phyloP scores from a whole-genome alignment of 2,329 filamentous ascomycete genomes.

The Penicillium decumbens region DNA sequence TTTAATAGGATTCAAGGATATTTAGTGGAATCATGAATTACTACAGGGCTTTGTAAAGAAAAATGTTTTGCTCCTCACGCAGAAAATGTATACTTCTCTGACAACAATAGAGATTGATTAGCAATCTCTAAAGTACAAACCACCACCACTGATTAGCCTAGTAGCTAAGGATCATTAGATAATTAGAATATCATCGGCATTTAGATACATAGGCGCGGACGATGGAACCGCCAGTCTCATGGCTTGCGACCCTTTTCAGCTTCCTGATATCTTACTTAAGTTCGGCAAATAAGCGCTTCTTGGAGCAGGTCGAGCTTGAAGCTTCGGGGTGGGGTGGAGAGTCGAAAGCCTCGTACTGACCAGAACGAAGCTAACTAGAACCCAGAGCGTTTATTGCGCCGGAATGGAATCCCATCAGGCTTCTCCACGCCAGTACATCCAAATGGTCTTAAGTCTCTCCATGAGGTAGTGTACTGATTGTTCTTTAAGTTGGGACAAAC shows the following conservation, averaged over 20 bases:
- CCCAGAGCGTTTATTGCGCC: slow-evolving; percentile 17
- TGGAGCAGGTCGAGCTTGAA: neutral
- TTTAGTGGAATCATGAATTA: too few relatives aligned
- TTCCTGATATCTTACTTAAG: neutral
- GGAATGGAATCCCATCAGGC: slow-evolving; percentile 9
- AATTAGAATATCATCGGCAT: too few relatives aligned
- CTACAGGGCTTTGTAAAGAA: too few relatives aligned
- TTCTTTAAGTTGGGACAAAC: neutral
- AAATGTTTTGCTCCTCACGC: too few relatives aligned
- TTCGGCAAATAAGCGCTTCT: neutral
- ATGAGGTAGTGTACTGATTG: neutral
- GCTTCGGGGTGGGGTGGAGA: neutral
- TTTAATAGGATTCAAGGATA: too few relatives aligned
- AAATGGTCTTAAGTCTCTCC: neutral
- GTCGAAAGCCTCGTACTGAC: slow-evolving; percentile 1
- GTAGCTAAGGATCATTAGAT: too few relatives aligned
- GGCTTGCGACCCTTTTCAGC: neutral
- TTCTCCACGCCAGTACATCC: slow-evolving; percentile 3
- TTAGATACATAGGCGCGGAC: neutral
- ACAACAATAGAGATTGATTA: too few relatives aligned
- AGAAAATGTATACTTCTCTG: too few relatives aligned
- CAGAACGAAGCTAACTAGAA: slow-evolving; percentile 2
- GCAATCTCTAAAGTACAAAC: too few relatives aligned
- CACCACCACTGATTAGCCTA: too few relatives aligned
- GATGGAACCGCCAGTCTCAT: neutral